These are phyloP conservation scores for Diaporthe nobilis DNA, from an alignment of 2,329 filamentous ascomycete species.

Conservation along the genomic window DNA sequence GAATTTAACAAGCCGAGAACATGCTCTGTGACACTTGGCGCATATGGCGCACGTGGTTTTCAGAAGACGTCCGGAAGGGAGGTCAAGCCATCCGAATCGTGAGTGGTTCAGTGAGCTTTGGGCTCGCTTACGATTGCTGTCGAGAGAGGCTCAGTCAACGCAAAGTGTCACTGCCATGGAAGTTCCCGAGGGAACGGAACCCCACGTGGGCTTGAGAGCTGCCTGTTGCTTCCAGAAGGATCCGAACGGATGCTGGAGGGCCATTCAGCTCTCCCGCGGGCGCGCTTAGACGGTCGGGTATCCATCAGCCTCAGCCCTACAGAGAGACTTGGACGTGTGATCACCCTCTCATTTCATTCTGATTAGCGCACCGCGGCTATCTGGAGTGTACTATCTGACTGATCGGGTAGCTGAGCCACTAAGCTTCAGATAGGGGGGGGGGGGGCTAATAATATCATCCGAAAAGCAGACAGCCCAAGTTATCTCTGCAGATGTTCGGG, in stretches of 20 bases:
- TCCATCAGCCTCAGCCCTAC: slow-evolving; percentile 8
- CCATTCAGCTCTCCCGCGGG: slow-evolving; percentile 1
- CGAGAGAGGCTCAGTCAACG: neutral
- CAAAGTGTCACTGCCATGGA: neutral
- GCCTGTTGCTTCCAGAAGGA: slow-evolving; percentile 4
- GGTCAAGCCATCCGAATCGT: neutral
- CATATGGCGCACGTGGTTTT: neutral
- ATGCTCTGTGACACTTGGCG: neutral
- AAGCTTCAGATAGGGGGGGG: neutral
- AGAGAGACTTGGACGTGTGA: neutral
- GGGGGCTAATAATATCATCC: slow-evolving; percentile 7
- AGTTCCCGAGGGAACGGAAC: neutral
- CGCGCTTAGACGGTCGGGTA: neutral
- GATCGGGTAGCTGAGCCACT: neutral
- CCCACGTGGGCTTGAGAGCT: slow-evolving; percentile 1
- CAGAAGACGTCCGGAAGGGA: neutral
- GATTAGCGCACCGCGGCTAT: slow-evolving; percentile 1
- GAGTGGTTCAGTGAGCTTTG: neutral
- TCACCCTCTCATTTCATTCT: neutral
- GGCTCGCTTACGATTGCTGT: neutral
- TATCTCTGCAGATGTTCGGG: neutral
- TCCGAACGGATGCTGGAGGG: neutral
- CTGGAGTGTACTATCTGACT: neutral
- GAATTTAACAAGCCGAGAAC: no score
- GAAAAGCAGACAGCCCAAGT: neutral